These are phyloP conservation scores for Neonothopanus nambi DNA, from an alignment of 1,284 basidiomycete species.

Conservation along the genomic window DNA sequence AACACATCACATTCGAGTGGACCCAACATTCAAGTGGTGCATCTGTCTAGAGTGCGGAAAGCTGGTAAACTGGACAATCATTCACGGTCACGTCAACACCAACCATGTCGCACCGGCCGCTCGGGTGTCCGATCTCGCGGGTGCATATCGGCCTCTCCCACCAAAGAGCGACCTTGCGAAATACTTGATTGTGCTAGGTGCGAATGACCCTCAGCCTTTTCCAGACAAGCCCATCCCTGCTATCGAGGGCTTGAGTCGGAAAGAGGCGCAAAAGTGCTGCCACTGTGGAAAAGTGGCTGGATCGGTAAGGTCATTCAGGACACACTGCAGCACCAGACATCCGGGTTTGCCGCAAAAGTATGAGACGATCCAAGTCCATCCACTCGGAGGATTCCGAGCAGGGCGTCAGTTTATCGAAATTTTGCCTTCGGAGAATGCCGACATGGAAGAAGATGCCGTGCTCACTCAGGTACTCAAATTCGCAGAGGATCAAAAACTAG, in stretches of 20 bases:
- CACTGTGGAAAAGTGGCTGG: background rate
- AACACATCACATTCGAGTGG: background rate
- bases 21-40: background rate
- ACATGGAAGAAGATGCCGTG: no score
- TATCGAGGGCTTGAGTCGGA: background rate
- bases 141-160: background rate
- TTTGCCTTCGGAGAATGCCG: background rate
- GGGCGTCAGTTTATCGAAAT: background rate
- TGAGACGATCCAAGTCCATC: background rate
- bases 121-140: background rate
- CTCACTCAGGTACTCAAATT: background rate
- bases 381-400: background rate
- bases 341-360: background rate
- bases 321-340: background rate
- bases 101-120: background rate
- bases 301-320: background rate
- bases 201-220: background rate
- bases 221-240: background rate
- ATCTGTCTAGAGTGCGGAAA: background rate
- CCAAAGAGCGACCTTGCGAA: background rate
- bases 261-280: background rate
- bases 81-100: background rate
- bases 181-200: background rate
- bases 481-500: background rate
- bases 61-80: background rate